Base-by-base conservation (phyloP, 257 asterid genomes). In the Gardenia jasminoides region DNA sequence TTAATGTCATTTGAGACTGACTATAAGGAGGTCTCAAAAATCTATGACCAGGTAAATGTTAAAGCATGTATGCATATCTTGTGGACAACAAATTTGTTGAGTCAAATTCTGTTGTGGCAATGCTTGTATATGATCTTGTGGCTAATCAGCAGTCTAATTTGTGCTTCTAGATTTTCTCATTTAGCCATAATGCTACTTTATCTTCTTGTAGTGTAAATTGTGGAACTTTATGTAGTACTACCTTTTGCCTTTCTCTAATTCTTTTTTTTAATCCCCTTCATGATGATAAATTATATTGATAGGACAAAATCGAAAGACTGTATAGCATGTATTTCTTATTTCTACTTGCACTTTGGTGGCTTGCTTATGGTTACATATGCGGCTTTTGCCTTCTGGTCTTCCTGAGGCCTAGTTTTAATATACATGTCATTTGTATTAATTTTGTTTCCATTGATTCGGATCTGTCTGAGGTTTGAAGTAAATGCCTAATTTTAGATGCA, bases 1-100 rank as follows among this genome's bases (percentile, higher is more conserved):
- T 88, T 96, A 88, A 96, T 96, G 99, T 96, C 99, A 26, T 93
- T 91, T 78, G 97, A 91, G 82, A 87, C 92, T 31, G 87, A 84
- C 90, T 96, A 93, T 91, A 96, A 93, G 89, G 96, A 93, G 89
- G 97, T 96, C n/a, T 84, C 99, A 26, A 92, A 91, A 78, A 88
- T 87, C 72, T 96, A 82, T 82, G 98, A 96, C 87, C 97, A 93
- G 98, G 99, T 95, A 86, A 56, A 26, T 33, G 36, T 79, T 22
- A 65, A 76, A 20, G 67, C 76, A 67, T 30, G 10, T 31, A 9
- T 47, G 15, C 12, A 10, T 70, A 11, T 24, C 4, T 6, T 44
- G 26, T 7, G 17, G 76, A 26, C 16, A 24, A 48, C 50, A 48
- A 30, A 26, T 28, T 9, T 22, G 3, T 72, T 10, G 10, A 72